Conservation (phyloP, 2,329 filamentous ascomycete species). For the Paracamarosporium sp. region DNA sequence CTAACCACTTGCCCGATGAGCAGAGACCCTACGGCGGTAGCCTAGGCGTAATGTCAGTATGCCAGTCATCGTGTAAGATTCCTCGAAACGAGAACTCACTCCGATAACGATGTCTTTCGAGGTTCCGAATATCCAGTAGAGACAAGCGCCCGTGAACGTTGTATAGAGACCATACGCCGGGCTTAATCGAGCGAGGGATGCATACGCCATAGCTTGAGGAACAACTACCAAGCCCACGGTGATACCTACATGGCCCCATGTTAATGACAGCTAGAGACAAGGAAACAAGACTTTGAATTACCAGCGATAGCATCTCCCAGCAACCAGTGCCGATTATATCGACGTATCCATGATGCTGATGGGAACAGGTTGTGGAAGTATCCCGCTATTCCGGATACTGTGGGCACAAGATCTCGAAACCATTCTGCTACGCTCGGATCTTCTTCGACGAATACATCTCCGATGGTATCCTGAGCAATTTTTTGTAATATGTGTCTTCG, state of each 20-base stretch:
- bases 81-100: constrained; percentile 57
- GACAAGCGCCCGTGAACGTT: constrained; percentile 89
- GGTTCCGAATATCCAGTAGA: constrained; percentile 97
- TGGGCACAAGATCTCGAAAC: constrained; percentile 30
- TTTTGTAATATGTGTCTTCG: constrained; percentile 20
- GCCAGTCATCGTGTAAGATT: background rate
- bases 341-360: constrained; percentile 30
- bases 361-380: constrained; percentile 37
- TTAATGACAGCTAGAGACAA: background rate
- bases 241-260: constrained; percentile 42
- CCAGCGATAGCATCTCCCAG: constrained; percentile 39
- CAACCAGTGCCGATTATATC: constrained; percentile 42
- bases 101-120: constrained; percentile 98
- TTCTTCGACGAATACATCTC: constrained; percentile 32
- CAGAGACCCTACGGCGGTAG: constrained; percentile 93
- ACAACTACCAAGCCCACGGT: constrained; percentile 82
- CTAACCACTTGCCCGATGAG: constrained; percentile 80
- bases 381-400: constrained; percentile 24
- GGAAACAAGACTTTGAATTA: constrained; percentile 7
- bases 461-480: constrained; percentile 28
- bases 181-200: constrained; percentile 76
- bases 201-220: constrained; percentile 95
- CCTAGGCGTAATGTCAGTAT: constrained; percentile 55
- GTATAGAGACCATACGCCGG: constrained; percentile 88
- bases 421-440: constrained; percentile 38